Base-by-base conservation (phyloP, 306 rosid species). In the Arachis hypogaea region DNA sequence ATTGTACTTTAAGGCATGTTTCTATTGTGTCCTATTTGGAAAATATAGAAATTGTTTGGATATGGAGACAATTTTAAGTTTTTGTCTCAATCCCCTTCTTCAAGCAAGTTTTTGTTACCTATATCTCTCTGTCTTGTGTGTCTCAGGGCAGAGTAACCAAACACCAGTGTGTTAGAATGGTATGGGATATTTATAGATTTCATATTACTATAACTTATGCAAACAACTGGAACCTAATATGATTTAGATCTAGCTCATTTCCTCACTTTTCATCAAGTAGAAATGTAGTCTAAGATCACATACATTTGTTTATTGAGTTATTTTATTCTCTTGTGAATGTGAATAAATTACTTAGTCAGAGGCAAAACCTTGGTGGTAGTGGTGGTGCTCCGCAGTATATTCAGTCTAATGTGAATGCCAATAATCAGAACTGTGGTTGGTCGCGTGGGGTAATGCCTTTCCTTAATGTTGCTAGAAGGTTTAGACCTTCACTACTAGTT, bases 401-500 rank as follows among this genome's bases (percentile, higher is more conserved):
- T 77, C 57, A 63, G 75, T 7, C 41, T 16, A 78, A 52, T 58
- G 68, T 9, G 11, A 78, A 63, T 52, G 28, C 28, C 29, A 52
- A n/a, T 73, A 64, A 59, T 63, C 89, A 36, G 65, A 79, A 11
- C 78, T 82, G 29, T 62, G 59, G 8, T 22, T 80, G 86, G 61
- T 72, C 83, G 38, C 68, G 60, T 61, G 97, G 90, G 66, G 69
- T 90, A 74, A 5, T 50, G 44, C 83, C 89, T 55, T 63, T 90
- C n/a, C 76, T 91, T 1, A 72, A 82, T 63, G 89, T 93, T 49
- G 92, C 82, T 58, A 87, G 97, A 83, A 89, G 87, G 71, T 90
- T 91, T 78, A 85, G 82, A 76, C 98, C 93, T 68, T 90, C 97
- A 47, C 80, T 77, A 63, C 81, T 90, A 62, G 68, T 71, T 66